A percentile compares a stretch with the other conserved stretches of the same genome.
These are phyloP conservation scores for Penicillium hesseltinei DNA, from an alignment of 2,329 filamentous ascomycete genomes.

Conservation along the genomic window DNA sequence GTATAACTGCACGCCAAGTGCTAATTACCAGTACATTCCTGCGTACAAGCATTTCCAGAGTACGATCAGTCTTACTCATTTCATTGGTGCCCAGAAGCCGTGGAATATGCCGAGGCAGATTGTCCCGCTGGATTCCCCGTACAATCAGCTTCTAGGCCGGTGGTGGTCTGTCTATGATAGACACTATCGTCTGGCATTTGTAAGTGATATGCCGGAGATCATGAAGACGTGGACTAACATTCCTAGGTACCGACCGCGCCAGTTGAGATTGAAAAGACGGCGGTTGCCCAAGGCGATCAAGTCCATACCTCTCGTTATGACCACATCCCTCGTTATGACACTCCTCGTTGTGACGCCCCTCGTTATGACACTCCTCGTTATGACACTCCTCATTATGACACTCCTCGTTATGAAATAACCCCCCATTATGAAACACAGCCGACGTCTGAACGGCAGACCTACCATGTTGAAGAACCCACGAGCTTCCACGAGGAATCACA, in stretches of 20 bases:
- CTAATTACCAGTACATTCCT: slow-evolving; percentile 95
- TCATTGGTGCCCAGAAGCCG: slow-evolving; percentile 88
- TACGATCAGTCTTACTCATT: slow-evolving; percentile 86
- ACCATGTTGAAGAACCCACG: slow-evolving; percentile 1
- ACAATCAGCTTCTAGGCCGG: slow-evolving; percentile 76
- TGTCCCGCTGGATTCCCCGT: slow-evolving; percentile 46
- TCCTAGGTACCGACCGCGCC: not conserved
- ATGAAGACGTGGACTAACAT: not conserved
- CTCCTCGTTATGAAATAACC: not conserved
- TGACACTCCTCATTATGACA: not conserved
- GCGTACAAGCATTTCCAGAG: slow-evolving; percentile 92
- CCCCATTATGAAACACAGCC: not conserved
- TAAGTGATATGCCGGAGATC: slow-evolving; percentile 7
- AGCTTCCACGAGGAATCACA: slow-evolving; percentile 1
- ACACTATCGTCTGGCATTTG: slow-evolving; percentile 61
- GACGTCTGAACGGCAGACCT: not conserved
- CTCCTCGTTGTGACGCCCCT: not conserved
- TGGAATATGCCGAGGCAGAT: slow-evolving; percentile 64
- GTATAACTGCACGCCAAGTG: slow-evolving; percentile 96
- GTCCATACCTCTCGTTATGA: not conserved
- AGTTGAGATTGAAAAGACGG: not conserved
- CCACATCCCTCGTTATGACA: not conserved
- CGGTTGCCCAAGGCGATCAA: not conserved
- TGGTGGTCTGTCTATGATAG: slow-evolving; percentile 96
- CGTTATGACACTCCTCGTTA: not conserved